Percentiles rank a stretch among this genome's conserved stretches.
phyloP scores from a whole-genome alignment of 495 filamentous ascomycete species.

The Hypoxylon crocopeplum region DNA sequence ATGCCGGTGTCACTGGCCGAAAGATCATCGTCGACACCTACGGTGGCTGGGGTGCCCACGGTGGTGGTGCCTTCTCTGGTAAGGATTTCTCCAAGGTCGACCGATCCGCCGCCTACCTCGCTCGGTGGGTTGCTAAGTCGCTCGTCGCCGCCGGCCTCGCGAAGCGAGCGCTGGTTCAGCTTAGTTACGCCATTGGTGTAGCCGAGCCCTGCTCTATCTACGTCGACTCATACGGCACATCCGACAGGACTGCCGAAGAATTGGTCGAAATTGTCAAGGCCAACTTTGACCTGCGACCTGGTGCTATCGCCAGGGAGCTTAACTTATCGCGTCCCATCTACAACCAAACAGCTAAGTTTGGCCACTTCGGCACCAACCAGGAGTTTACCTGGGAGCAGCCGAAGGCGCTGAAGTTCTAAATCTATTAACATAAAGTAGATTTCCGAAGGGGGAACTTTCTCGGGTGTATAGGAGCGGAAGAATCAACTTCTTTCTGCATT shows the following conservation, averaged over 20 bases:
- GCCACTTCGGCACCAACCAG: constrained; percentile 98
- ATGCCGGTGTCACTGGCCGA: constrained; percentile 96
- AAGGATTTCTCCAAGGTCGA: constrained; percentile 99
- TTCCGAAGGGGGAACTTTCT: constrained; percentile 42
- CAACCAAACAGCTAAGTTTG: constrained; percentile 97
- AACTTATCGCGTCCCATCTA: constrained; percentile 96
- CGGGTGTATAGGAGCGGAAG: constrained; percentile 43
- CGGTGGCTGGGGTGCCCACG: constrained; percentile 99
- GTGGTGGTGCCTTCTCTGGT: constrained; percentile 99
- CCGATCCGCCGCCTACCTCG: constrained; percentile 95
- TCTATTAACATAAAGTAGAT: constrained; percentile 27
- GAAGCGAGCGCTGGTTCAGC: constrained; percentile 92
- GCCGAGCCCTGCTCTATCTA: constrained; percentile 93
- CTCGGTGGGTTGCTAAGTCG: constrained; percentile 98
- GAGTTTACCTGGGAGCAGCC: constrained; percentile 97
- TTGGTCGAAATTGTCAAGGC: constrained; percentile 89
- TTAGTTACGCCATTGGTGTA: constrained; percentile 99
- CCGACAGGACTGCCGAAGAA: constrained; percentile 74
- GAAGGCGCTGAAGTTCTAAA: constrained; percentile 88
- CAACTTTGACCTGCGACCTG: constrained; percentile 97
- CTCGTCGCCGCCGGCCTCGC: constrained; percentile 86
- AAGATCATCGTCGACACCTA: constrained; percentile 99
- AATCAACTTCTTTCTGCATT: constrained; percentile 57
- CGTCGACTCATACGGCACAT: constrained; percentile 86
- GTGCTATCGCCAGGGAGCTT: constrained; percentile 98